Base-by-base conservation (phyloP, 352 stramenopile species). In the Pythium aquatile region DNA sequence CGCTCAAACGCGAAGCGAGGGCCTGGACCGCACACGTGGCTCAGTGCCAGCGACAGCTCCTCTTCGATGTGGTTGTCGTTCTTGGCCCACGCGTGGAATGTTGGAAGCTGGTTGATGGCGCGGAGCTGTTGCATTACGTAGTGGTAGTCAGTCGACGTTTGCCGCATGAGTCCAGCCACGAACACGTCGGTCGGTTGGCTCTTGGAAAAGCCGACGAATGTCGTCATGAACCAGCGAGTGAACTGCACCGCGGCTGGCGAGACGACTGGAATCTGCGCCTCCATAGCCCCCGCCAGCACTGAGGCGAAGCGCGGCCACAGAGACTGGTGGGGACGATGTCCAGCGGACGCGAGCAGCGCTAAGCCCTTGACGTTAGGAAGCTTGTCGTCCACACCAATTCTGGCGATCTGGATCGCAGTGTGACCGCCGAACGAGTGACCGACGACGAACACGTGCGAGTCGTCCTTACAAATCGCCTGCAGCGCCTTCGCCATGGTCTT, bases 401-500 rank as follows among this genome's bases (percentile, higher is more conserved):
- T 52, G 3, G 65, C 47, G 9, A 75, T 28, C 2, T 56, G 33
- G 20, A 75, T 65, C 10, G 65, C 53, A 5, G 62, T 66, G 60
- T 77, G 70, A 32, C 62, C 64, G 26, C 70, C 70, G 29, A 74
- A 74, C 33, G 70, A 77, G 49, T 75, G 70, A 20, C 70, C 70
- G 1, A 75, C 16, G 9, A 77, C 28, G 32, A 77, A 72, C 32
- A 67, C 37, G 6, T 75, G 47, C 20, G 32, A n/a, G 32, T 70
- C 63, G 24, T 56, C 20, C 14, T 33, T 39, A 28, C 61, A 68
- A 2, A 75, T 37, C n/a, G 20, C 5, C 16, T 29, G 7, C 5
- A 69, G 24, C 5, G 62, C 62, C 8, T 63, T 49, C 11, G 30
- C n/a, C 6, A 66, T 44, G 7, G 60, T 48, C 16, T 55, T 16